Evolutionary conservation across 2,329 filamentous ascomycete species (phyloP), one percentile per base, ranked within the genome.

Genomic region (Venturia nashicola): DNA sequence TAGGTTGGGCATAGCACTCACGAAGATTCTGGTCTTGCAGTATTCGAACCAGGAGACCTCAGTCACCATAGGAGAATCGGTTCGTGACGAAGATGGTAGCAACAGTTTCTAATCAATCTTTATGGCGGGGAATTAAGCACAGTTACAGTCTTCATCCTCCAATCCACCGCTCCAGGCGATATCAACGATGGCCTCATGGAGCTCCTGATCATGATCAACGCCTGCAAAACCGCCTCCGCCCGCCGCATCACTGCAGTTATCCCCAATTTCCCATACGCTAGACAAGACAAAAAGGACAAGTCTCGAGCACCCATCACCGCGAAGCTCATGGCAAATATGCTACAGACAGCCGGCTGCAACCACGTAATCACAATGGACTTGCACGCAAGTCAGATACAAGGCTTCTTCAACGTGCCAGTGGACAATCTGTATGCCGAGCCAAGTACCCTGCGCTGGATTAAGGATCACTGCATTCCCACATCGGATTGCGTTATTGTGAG

Each of bases 181-280:
- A 95, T 97, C 79, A 99, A 99, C 77, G 93, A 97, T 75, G 91
- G 91, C 61, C 83, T 99, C 66, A 97, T 99, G 93, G 93, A 99
- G 78, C 84, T 97, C 44, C 84, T 97, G 69, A 97, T 97, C 78
- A 96, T 97, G 87, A 95, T 97, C 76, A 95, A 96, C 73, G 93
- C 93, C 67, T 97, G 93, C 82, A 88, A 90, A 75, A 90, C 87
- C 32, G 88, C 88, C 51, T 89, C 86, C 43, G 93, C 93, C 14
- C 86, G 92, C 68, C 89, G 93, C 68, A 96, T 97, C 77, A 97
- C 93, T 27, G 93, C 91, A 67, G 90, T 97, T 68, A 89, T 97
- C 61, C 93, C 93, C 69, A 97, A 96, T 77, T 97, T 96, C 77
- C 92, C 92, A 36, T 97, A 97, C 73, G 92, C 93, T 16, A 86